A percentile compares a stretch with the other conserved stretches of the same genome.
These are phyloP conservation scores for Xenosphaeropsis pyriputrescens DNA, from an alignment of 2,329 filamentous ascomycete species.

Conservation along the genomic window DNA sequence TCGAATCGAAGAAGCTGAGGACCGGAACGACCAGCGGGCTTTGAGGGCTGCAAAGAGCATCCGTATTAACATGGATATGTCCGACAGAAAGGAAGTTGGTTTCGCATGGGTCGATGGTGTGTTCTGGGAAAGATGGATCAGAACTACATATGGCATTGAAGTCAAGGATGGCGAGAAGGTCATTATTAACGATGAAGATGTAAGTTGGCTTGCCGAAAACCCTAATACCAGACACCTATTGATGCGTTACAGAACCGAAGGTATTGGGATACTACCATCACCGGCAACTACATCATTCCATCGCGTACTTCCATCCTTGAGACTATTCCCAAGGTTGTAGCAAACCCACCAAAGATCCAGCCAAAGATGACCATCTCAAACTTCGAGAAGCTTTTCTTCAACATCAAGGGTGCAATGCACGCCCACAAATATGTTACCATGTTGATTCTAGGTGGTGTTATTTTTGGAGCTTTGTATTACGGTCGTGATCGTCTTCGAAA, in stretches of 20 bases:
- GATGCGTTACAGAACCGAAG: conserved; percentile 55
- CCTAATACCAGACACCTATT: conserved; percentile 13
- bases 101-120: conserved; percentile 97
- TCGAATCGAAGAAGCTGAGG: conserved; percentile 90
- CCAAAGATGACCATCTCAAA: conserved; percentile 65
- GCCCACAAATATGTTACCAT: conserved; percentile 45
- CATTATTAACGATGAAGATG: conserved; percentile 93
- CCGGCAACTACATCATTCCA: conserved; percentile 78
- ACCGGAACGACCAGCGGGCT: conserved; percentile 79
- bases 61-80: conserved; percentile 77
- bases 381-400: conserved; percentile 57
- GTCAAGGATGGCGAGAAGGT: conserved; percentile 79
- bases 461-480: conserved; percentile 36
- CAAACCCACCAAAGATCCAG: conserved; percentile 45
- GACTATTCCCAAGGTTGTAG: conserved; percentile 31
- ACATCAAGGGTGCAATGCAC: conserved; percentile 40
- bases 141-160: conserved; percentile 87
- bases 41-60: conserved; percentile 80
- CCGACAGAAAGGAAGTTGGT: conserved; percentile 73
- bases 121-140: conserved; percentile 96
- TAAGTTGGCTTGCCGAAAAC: conserved; percentile 32
- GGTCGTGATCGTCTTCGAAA: conserved; percentile 38
- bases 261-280: conserved; percentile 89
- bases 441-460: conserved; percentile 40
- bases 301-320: conserved; percentile 39